Base-by-base conservation (phyloP, 192 early-diverging fungal genomes). In the Haplosporangium gracile region DNA sequence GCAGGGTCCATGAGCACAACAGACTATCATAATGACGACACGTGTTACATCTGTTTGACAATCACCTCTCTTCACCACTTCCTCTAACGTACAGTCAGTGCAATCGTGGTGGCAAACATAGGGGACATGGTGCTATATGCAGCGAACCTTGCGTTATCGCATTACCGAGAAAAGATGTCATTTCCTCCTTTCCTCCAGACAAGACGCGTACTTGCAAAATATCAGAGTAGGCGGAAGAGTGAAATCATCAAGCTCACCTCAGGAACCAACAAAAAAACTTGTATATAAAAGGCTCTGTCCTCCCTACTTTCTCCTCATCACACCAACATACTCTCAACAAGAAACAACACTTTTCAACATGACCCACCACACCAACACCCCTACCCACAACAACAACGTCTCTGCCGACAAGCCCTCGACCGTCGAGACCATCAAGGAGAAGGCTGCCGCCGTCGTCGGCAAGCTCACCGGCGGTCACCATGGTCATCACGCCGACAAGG, bases 391-490 rank as follows among this genome's bases (percentile, higher is more conserved):
- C 36, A 75, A 57, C 34, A 73, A 26, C 60, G 29, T 65, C 71
- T 65, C 60, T 15, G 29, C 60, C 13, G 60, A 81, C 40, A 83
- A 83, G 72, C 82, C 71, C 32, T 83, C 82, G 47, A 51, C 82
- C 55, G 42, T 76, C 65, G 82, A 79, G 68, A 39, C 55, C 13
- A 75, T 85, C 69, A 85, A 79, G 74, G 82, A 84, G 24, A 84
- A 84, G 77, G 82, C 82, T 29, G 0, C 77, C 24, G 68, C 79
- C 78, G 34, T 85, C 39, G 32, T 79, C 57, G 1, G 65, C 26
- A 84, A 79, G 72, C 68, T 79, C 73, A 84, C 82, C 22, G 82
- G 82, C 60, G 78, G 77, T 75, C 20, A 38, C 57, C 75, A 72
- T n/a, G 42, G 11, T 45, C 39, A 42, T 39, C 68, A 49, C 29